Evolutionary conservation across 1,284 basidiomycete genomes (phyloP).

Genomic region (Sporisorium scitamineum): DNA sequence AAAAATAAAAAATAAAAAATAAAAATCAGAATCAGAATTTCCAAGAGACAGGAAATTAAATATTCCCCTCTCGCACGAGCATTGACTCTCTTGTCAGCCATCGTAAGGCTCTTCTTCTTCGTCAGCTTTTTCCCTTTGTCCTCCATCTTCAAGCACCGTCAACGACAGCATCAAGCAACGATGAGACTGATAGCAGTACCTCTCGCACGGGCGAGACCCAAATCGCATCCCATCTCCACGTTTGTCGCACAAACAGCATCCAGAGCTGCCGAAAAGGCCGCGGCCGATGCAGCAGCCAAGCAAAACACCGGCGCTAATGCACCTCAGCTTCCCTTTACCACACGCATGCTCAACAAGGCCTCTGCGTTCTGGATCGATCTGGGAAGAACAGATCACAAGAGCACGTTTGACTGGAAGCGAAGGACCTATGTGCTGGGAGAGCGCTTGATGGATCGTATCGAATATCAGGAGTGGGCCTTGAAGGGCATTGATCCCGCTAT

Average conservation of each 20-base stretch:
- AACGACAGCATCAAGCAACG: neutral
- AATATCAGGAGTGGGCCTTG: conserved; percentile 68
- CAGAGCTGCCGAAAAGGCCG: conserved; percentile 40
- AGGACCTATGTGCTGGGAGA: conserved; percentile 62
- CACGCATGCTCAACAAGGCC: conserved; percentile 53
- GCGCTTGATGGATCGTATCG: conserved; percentile 66
- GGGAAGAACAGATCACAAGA: conserved; percentile 56
- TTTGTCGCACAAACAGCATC: conserved; percentile 60
- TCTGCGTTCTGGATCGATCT: conserved; percentile 64
- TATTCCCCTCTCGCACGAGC: neutral
- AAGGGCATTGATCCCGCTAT: conserved; percentile 65
- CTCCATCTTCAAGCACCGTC: neutral
- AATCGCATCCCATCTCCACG: conserved; percentile 56
- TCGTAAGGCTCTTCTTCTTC: neutral
- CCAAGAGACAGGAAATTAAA: neutral
- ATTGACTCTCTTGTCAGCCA: neutral
- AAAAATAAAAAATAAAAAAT: conserved; percentile 11
- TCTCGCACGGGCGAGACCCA: conserved; percentile 50
- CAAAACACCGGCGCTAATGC: conserved; percentile 17
- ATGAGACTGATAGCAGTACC: conserved; percentile 65
- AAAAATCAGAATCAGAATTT: neutral
- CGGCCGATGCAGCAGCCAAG: conserved; percentile 29
- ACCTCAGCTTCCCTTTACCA: conserved; percentile 39
- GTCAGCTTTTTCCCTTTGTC: conserved; percentile 5
- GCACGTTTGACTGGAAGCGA: conserved; percentile 63